Base-by-base conservation (phyloP, 2,329 filamentous ascomycete genomes). In the Rutstroemia sp. region DNA sequence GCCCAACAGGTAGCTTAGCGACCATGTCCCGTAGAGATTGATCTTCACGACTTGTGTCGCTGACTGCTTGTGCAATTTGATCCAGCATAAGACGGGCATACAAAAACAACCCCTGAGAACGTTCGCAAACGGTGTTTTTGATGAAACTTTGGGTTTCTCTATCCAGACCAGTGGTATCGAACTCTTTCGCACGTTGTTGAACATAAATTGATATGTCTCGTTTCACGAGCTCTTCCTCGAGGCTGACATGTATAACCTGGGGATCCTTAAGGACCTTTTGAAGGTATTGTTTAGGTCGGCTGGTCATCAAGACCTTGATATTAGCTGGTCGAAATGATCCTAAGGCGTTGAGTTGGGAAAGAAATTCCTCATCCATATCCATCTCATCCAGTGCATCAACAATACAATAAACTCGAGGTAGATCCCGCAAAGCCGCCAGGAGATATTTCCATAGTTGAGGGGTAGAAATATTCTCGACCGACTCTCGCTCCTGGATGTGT, bases 311-410 rank as follows among this genome's bases (percentile, higher is more conserved):
- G 0, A 78, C 59, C 56, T 77, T 78, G 56, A 76, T 63, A 7
- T 60, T 64, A 0, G 47, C 52, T 1, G 73, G 69, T 3, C 58
- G 61, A 62, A 63, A 66, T 5, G 65, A 58, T 0, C 70, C 71
- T 0, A 78, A 63, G 0, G 59, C 52, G 1, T 63, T 66, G 0
- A 78, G 62, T 2, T 61, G 49, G 3, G 67, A 48, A 2, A 76
- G 57, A 30, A 77, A 74, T 0, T 58, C 39, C 3, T 71, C 68
- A 16, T 73, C 63, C 0, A 65, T 70, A 42, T 75, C 72, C 71
- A 78, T 77, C 62, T 79, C 76, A 57, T 79, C 77, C 2, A 78
- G 73, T 51, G 72, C 77, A 70, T 78, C 76, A 59, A 77, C 75
- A 52, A 78, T 75, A 4, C 78, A 74, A 54, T 72, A 77, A 0